phyloP scores from a whole-genome alignment of 2,329 filamentous ascomycete genomes.

The Diaporthe helianthi region DNA sequence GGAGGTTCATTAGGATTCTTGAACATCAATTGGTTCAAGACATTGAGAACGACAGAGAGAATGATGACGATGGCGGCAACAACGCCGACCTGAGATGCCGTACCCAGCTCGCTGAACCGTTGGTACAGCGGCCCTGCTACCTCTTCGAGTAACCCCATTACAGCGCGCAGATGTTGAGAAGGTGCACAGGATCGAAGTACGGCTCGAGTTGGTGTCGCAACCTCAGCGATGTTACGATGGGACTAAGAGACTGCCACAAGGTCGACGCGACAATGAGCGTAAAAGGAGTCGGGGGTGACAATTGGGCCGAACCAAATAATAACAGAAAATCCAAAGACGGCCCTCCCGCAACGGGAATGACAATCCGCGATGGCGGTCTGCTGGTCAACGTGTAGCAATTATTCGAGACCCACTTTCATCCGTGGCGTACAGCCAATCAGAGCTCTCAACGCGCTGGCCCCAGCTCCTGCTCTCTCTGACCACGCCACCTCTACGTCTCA shows the following conservation, averaged over 20 bases:
- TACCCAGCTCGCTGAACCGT: conserved; percentile 56
- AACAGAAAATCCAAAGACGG: background rate
- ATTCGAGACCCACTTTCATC: background rate
- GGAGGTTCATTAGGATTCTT: conserved; percentile 84
- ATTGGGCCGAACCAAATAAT: conserved; percentile 6
- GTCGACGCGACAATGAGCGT: background rate
- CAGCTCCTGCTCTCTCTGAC: background rate
- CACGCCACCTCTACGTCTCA: background rate
- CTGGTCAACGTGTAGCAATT: conserved; percentile 17
- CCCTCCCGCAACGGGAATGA: background rate
- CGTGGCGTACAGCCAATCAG: conserved; percentile 4
- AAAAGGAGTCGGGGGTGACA: background rate
- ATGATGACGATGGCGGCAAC: conserved; percentile 53
- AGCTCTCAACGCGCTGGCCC: background rate
- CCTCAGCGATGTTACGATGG: background rate
- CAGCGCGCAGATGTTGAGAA: conserved; percentile 27
- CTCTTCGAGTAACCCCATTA: conserved; percentile 65
- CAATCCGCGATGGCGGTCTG: conserved; percentile 17
- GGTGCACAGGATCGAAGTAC: background rate
- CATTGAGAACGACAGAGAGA: conserved; percentile 75
- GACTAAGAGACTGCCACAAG: background rate
- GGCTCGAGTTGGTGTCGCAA: background rate
- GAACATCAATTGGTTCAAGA: conserved; percentile 79
- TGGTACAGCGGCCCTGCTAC: conserved; percentile 57
- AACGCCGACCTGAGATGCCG: conserved; percentile 55